Conservation (phyloP, 306 rosid genomes). For the Trifolium fragiferum region DNA sequence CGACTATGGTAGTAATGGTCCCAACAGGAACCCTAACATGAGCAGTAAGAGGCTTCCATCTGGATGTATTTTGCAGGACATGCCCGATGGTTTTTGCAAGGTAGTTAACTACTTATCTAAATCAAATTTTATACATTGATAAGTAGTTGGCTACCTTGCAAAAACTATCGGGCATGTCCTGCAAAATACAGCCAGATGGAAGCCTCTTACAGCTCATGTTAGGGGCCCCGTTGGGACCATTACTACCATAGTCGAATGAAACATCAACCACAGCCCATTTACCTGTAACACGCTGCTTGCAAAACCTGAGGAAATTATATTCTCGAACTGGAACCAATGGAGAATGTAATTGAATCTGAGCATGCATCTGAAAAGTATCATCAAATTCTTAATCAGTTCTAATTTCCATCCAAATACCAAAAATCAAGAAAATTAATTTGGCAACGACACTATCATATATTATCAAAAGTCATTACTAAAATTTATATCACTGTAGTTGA, state of each 20-base stretch:
- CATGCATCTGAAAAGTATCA: slow-evolving; percentile 62
- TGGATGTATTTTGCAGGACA: slow-evolving; percentile 78
- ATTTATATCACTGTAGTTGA: too few species aligned
- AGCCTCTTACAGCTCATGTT: slow-evolving; percentile 64
- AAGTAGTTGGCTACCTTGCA: slow-evolving; percentile 62
- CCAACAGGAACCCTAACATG: slow-evolving; percentile 40
- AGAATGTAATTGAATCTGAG: slow-evolving; percentile 82
- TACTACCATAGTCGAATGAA: slow-evolving; percentile 61
- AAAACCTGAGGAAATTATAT: slow-evolving; percentile 69
- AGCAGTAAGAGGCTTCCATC: slow-evolving; percentile 84
- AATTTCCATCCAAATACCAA: neutral
- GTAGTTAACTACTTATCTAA: slow-evolving; percentile 41
- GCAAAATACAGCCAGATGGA: slow-evolving; percentile 88
- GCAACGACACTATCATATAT: too few species aligned
- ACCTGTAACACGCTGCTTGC: slow-evolving; percentile 81
- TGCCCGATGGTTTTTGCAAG: slow-evolving; percentile 76
- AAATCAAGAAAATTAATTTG: neutral
- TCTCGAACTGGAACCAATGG: slow-evolving; percentile 81
- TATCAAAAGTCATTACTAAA: too few species aligned
- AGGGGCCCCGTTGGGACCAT: slow-evolving; percentile 39
- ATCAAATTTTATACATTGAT: too few species aligned
- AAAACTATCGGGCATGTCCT: slow-evolving; percentile 72
- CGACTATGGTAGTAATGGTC: slow-evolving; percentile 53
- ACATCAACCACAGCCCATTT: slow-evolving; percentile 89
- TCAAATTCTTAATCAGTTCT: slow-evolving; percentile 18